Evolutionary conservation across 1,284 basidiomycete genomes (phyloP).

Genomic region (Cryptococcus sp.): DNA sequence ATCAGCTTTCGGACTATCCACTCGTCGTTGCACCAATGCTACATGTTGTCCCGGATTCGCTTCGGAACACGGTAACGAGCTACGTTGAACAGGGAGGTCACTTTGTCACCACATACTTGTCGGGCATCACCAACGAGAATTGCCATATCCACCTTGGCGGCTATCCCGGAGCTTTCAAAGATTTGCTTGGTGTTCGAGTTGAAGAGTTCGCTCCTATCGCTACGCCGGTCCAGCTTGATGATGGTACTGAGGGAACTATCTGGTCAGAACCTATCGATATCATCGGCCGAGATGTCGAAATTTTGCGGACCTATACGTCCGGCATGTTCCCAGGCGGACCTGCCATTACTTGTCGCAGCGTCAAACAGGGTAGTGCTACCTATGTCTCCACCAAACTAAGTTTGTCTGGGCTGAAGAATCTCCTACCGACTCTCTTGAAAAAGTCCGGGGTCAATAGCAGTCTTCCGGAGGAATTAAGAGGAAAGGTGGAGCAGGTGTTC

Average conservation of each 20-base stretch:
- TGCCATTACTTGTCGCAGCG: constrained; percentile 4
- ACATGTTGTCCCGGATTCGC: constrained; percentile 5
- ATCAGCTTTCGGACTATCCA: constrained; percentile 3
- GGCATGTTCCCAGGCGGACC: constrained; percentile 4
- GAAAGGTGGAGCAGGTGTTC: constrained; percentile 10
- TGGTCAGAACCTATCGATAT: constrained; percentile 12
- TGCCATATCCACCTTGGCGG: constrained; percentile 10
- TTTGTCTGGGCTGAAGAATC: constrained; percentile 4
- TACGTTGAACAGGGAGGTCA: constrained; percentile 13
- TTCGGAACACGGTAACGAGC: neutral
- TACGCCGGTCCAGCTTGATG: constrained; percentile 3
- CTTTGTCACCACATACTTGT: constrained; percentile 13
- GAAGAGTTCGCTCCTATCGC: constrained; percentile 13
- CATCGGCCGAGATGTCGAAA: constrained; percentile 3
- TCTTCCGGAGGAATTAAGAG: constrained; percentile 2
- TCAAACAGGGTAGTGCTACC: neutral
- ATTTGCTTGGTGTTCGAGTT: constrained; percentile 10
- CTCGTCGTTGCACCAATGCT: constrained; percentile 10
- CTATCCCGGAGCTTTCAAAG: constrained; percentile 10
- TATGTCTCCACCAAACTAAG: constrained; percentile 9
- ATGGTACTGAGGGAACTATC: constrained; percentile 6
- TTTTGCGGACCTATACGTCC: constrained; percentile 2
- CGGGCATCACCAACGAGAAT: constrained; percentile 11
- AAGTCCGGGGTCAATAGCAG: constrained; percentile 3
- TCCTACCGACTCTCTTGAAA: constrained; percentile 2